Percentiles rank a stretch among this genome's conserved stretches.
phyloP scores from a whole-genome alignment of 495 filamentous ascomycete genomes.

The Talaromyces adpressus region DNA sequence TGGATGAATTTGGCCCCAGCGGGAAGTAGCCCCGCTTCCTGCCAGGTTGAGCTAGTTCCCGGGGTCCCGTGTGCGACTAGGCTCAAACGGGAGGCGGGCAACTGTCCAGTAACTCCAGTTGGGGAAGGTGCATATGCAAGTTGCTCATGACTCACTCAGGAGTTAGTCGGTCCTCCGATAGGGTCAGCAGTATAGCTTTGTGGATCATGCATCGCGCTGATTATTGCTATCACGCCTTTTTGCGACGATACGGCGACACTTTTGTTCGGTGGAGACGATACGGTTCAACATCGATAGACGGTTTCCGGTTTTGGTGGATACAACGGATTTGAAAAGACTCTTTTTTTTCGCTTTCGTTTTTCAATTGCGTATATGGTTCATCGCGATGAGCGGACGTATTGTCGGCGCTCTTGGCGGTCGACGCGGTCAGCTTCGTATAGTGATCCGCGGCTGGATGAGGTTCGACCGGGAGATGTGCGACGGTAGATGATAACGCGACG shows the following conservation, averaged over 20 bases:
- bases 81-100: neutral
- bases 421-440: constrained; percentile 22
- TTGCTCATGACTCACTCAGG: neutral
- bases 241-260: neutral
- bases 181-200: neutral
- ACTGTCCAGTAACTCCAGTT: neutral
- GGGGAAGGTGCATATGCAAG: neutral
- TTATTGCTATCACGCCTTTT: neutral
- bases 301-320: neutral
- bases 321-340: neutral
- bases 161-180: neutral
- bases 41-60: neutral
- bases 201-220: neutral
- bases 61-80: neutral
- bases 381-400: constrained; percentile 2
- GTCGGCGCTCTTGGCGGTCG: constrained; percentile 21
- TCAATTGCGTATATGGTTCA: neutral
- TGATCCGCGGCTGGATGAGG: constrained; percentile 26
- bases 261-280: neutral
- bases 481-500: constrained; percentile 33
- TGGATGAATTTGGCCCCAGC: neutral
- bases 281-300: neutral
- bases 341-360: neutral
- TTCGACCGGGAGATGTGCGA: constrained; percentile 31
- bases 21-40: neutral